Evolutionary conservation across 108 stramenopile species (phyloP).

Genomic region (Mediolabrus comicus): DNA sequence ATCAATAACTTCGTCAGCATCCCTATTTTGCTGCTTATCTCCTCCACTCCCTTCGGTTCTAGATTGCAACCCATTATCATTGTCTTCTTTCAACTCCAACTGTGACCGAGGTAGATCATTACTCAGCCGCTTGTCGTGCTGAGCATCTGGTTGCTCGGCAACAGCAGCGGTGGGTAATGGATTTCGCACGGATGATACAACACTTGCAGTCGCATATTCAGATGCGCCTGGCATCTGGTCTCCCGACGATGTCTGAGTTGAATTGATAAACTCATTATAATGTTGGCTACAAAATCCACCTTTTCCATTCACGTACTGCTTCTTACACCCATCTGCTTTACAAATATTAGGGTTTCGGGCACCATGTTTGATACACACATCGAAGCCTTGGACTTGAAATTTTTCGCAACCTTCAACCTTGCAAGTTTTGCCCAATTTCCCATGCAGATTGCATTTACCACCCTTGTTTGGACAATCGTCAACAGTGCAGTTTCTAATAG

Average conservation of each 20-base stretch:
- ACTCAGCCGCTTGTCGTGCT: too few relatives aligned
- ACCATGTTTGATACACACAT: not conserved
- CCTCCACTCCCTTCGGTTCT: not conserved
- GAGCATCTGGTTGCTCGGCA: too few relatives aligned
- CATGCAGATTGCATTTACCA: not conserved
- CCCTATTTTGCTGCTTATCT: not conserved
- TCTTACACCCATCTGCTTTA: too few relatives aligned
- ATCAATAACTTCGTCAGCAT: slow-evolving; percentile 12
- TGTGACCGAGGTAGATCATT: too few relatives aligned
- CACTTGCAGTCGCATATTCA: too few relatives aligned
- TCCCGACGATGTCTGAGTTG: too few relatives aligned
- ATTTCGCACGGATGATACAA: too few relatives aligned
- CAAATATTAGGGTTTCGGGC: not conserved
- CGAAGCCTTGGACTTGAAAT: not conserved
- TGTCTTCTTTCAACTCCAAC: not conserved
- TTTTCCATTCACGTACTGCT: too few relatives aligned
- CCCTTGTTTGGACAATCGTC: not conserved
- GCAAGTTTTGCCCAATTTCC: not conserved
- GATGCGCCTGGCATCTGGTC: too few relatives aligned
- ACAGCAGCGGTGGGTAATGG: too few relatives aligned
- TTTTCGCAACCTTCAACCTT: not conserved
- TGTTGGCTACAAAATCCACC: too few relatives aligned
- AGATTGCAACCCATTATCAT: not conserved
- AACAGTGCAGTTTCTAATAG: not conserved
- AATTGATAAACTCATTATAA: too few relatives aligned